Base-by-base conservation (phyloP, 2,329 filamentous ascomycete species). In the Davidsoniella virescens region DNA sequence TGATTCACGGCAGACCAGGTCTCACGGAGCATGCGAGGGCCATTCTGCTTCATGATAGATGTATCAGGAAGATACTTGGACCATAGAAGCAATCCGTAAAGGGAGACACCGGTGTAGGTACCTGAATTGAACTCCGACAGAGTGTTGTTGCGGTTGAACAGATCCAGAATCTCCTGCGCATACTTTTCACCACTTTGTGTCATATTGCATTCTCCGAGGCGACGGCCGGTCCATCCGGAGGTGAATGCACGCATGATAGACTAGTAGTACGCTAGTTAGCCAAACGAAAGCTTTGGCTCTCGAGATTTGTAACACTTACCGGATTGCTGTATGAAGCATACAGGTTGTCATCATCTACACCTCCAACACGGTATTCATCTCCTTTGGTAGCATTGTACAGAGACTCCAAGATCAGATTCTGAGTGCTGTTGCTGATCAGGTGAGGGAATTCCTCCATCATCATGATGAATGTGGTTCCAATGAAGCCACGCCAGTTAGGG, bases 401-500 rank as follows among this genome's bases (percentile, higher is more conserved):
- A 17, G 70, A 74, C 39, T 71, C 65, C 0, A 77, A 59, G 50
- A 81, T 73, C 14, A 71, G 63, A 0, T 58, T 51, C 44, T 66
- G 61, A 0, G 65, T 64, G 2, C 56, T 46, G 47, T 59, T 54
- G 47, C 59, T 63, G 3, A 71, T 54, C 1, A 79, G 63, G 51
- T 70, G 59, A 0, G 65, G 59, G 49, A 75, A 80, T 54, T 80
- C 76, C 57, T 80, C 76, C 18, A 78, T 64, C 23, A 70, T 70
- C 39, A 80, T 63, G 23, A 80, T 70, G 12, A 80, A 67, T 0
- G 73, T 70, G 0, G 74, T 78, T 10, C 75, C 74, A 33, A 80
- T 67, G 51, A 81, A 80, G 0, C 76, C 76, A 46, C 77, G 66
- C 76, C 76, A 80, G 54, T 81, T 80, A 1, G 76, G 75, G 55